Percentiles rank a stretch among this genome's conserved stretches.
These are phyloP conservation scores for Botrytis deweyae DNA, from an alignment of 2,329 filamentous ascomycete species.

Conservation along the genomic window DNA sequence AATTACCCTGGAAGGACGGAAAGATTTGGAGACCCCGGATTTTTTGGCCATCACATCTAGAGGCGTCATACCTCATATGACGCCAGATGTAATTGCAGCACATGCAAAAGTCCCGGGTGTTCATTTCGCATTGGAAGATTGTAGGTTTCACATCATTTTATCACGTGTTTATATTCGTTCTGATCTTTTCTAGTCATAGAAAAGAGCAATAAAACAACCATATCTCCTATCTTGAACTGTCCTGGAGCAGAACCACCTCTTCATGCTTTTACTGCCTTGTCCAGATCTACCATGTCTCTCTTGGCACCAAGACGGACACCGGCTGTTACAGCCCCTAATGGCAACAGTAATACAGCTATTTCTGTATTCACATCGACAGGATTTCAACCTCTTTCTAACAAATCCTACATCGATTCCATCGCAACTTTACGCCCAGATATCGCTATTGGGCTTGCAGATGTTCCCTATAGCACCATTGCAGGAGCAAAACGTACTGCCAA, in stretches of 20 bases:
- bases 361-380: constrained; percentile 84
- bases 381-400: constrained; percentile 67
- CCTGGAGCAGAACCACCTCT: constrained; percentile 49
- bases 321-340: constrained; percentile 67
- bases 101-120: constrained; percentile 65
- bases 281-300: constrained; percentile 64
- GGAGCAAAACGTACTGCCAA: constrained; percentile 72
- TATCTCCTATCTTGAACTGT: constrained; percentile 50
- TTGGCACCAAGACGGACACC: constrained; percentile 77
- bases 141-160: constrained; percentile 55
- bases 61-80: constrained; percentile 82
- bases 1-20: constrained; percentile 60
- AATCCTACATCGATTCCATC: constrained; percentile 67
- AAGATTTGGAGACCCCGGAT: constrained; percentile 75
- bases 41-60: constrained; percentile 79
- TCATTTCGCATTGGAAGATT: constrained; percentile 89
- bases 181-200: constrained; percentile 52
- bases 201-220: constrained; percentile 43
- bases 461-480: constrained; percentile 56
- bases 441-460: constrained; percentile 74
- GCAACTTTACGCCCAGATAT: constrained; percentile 75
- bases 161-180: constrained; percentile 24
- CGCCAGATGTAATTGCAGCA: constrained; percentile 74
- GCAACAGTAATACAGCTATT: constrained; percentile 69
- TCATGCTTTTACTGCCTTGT: constrained; percentile 73